Evolutionary conservation across 768 basidiomycete genomes (phyloP).

Genomic region (Rhizopogon rudus): DNA sequence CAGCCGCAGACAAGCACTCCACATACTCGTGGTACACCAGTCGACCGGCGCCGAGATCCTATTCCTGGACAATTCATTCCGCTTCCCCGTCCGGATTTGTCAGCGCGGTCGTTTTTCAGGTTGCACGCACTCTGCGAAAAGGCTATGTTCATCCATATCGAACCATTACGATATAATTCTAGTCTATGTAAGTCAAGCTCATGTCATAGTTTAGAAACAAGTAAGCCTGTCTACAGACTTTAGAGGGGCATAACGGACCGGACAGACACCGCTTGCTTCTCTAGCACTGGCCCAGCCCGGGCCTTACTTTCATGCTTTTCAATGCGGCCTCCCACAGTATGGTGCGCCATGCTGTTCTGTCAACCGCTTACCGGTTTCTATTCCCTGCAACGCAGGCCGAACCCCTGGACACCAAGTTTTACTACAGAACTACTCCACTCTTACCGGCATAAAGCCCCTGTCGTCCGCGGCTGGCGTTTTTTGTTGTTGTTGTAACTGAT

Average conservation of each 20-base stretch:
- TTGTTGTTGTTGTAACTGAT: not conserved
- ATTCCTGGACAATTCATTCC: not conserved
- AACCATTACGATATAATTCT: no score
- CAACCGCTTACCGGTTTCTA: not conserved
- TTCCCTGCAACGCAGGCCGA: not conserved
- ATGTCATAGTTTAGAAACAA: no score
- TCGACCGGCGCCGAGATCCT: not conserved
- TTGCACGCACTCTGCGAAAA: no score
- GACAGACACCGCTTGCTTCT: not conserved
- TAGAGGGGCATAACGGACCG: not conserved
- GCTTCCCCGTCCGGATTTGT: not conserved
- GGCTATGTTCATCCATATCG: not conserved
- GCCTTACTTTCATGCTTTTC: not conserved
- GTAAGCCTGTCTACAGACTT: no score
- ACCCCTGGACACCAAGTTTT: not conserved
- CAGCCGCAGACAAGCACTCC: not conserved
- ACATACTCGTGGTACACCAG: not conserved
- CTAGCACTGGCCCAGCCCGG: not conserved
- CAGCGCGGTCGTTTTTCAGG: not conserved
- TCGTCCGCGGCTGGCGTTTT: not conserved
- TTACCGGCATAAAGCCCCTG: not conserved
- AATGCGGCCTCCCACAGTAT: not conserved
- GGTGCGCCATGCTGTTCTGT: not conserved
- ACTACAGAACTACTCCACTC: not conserved
- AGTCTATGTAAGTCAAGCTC: no score